These are phyloP conservation scores for Penicillium coffeae DNA, from an alignment of 495 filamentous ascomycete genomes.

Conservation along the genomic window DNA sequence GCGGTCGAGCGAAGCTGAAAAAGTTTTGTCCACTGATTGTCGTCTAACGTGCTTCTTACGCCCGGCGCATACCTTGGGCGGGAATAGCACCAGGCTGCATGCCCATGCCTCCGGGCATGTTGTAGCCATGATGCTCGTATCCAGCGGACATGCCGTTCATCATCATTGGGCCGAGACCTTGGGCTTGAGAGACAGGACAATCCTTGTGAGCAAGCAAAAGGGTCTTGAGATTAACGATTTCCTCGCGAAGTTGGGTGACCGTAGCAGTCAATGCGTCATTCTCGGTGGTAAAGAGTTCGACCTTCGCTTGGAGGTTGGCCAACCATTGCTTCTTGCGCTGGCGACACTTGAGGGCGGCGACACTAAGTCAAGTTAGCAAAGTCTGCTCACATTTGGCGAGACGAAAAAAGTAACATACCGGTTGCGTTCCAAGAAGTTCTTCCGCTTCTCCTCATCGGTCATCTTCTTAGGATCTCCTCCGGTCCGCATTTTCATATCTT, in stretches of 20 bases:
- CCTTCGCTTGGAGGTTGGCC: constrained; percentile 89
- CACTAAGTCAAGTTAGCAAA: constrained; percentile 53
- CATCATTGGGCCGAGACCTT: constrained; percentile 67
- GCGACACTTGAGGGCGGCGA: constrained; percentile 93
- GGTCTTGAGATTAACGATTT: constrained; percentile 93
- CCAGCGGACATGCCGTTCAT: constrained; percentile 54
- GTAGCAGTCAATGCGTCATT: constrained; percentile 84
- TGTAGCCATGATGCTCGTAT: constrained; percentile 37
- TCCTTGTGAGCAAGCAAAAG: constrained; percentile 93
- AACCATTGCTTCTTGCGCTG: constrained; percentile 99
- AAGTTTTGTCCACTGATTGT: constrained; percentile 1
- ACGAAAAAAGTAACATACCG: constrained; percentile 57
- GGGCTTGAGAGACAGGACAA: constrained; percentile 85
- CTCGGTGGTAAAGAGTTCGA: constrained; percentile 85
- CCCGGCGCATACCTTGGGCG: constrained; percentile 37
- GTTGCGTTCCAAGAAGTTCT: constrained; percentile 96
- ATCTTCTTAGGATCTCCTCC: constrained; percentile 68
- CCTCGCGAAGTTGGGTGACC: constrained; percentile 80
- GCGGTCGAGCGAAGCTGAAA: constrained; percentile 3
- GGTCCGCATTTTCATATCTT: constrained; percentile 40
- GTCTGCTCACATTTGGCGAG: too few species aligned
- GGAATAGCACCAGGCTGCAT: constrained; percentile 42
- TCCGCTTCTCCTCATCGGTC: constrained; percentile 98
- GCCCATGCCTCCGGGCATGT: constrained; percentile 35
- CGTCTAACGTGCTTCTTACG: constrained; percentile 3